A percentile compares a stretch with the other conserved stretches of the same genome.
Conservation (phyloP, 805 yeast genomes). For the Ogataea angusta region DNA sequence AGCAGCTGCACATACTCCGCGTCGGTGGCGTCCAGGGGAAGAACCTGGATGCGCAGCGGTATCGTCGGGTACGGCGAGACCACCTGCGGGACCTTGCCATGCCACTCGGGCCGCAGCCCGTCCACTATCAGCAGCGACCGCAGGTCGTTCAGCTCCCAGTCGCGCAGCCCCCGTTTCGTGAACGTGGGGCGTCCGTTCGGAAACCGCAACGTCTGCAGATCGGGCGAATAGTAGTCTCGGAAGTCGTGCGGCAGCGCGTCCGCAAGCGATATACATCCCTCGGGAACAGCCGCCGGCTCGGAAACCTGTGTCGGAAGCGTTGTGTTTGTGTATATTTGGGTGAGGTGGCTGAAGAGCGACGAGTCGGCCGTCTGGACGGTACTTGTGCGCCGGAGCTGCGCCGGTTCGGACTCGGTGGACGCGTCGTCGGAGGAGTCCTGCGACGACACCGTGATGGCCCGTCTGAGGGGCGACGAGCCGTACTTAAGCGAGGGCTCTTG, state of each 20-base stretch:
- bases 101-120: constrained; percentile 53
- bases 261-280: constrained; percentile 33
- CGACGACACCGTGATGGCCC: constrained; percentile 24
- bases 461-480: constrained; percentile 33
- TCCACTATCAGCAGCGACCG: constrained; percentile 60
- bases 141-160: constrained; percentile 71
- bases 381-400: constrained; percentile 4
- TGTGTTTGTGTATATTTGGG: constrained; percentile 30
- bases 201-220: constrained; percentile 46
- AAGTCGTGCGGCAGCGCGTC: constrained; percentile 53
- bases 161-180: constrained; percentile 58
- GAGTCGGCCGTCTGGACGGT: constrained; percentile 21
- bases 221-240: constrained; percentile 56
- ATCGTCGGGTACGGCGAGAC: constrained; percentile 30
- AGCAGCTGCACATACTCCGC: constrained; percentile 45
- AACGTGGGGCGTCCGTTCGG: constrained; percentile 60
- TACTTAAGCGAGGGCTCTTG: constrained; percentile 20
- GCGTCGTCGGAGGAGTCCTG: constrained; percentile 18
- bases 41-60: constrained; percentile 43
- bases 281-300: not conserved
- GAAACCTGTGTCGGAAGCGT: constrained; percentile 18
- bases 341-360: constrained; percentile 25
- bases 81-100: constrained; percentile 45
- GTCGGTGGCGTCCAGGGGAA: constrained; percentile 55
- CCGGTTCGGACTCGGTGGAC: constrained; percentile 16